phyloP scores from a whole-genome alignment of 1,284 basidiomycete genomes.

The Uromyces viciae-fabae region DNA sequence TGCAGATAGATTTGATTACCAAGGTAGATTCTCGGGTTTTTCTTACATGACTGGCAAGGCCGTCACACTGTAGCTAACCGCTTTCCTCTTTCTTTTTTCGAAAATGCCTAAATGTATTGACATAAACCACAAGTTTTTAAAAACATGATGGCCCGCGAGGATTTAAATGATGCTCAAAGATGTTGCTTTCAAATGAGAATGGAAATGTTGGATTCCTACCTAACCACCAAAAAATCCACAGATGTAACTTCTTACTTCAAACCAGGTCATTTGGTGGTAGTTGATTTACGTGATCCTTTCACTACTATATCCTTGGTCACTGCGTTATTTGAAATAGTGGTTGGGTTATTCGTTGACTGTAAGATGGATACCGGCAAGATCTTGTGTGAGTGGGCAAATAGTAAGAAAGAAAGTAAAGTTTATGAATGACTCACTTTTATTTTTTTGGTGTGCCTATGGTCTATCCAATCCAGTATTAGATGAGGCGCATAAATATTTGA shows the following conservation, averaged over 20 bases:
- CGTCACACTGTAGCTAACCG: not conserved
- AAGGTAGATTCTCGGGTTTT: constrained; percentile 7
- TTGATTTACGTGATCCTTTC: constrained; percentile 44
- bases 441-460: not conserved
- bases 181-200: constrained; percentile 19
- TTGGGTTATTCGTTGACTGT: constrained; percentile 26
- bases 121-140: constrained; percentile 16
- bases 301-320: constrained; percentile 16
- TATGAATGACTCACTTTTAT: too few relatives aligned
- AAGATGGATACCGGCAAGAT: constrained; percentile 31
- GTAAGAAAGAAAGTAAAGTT: not conserved
- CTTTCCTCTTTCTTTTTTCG: not conserved
- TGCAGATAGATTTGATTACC: constrained; percentile 30
- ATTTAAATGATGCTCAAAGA: constrained; percentile 24
- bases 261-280: constrained; percentile 26
- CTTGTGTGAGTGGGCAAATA: not conserved
- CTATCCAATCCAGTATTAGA: constrained; percentile 11
- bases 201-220: constrained; percentile 36
- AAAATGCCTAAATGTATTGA: not conserved
- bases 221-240: not conserved
- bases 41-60: too few relatives aligned
- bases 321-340: constrained; percentile 34
- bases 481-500: constrained; percentile 44
- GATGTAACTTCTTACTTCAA: constrained; percentile 25
- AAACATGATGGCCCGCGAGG: constrained; percentile 11